phyloP scores from a whole-genome alignment of 164 flowering plant species.

The Sextonia rubra region DNA sequence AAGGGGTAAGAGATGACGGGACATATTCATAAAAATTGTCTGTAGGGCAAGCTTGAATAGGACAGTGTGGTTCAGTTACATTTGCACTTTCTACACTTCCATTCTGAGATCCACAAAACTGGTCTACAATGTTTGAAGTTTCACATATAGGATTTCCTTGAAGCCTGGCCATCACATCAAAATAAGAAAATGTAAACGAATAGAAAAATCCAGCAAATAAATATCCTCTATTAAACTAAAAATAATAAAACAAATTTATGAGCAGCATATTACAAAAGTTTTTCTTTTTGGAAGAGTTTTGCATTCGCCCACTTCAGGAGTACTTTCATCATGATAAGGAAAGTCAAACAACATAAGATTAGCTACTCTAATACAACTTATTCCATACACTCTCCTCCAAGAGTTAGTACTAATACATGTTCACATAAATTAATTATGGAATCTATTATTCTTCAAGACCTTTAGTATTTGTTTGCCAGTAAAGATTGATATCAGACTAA shows the following conservation, averaged over 20 bases:
- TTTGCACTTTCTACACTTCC: not conserved
- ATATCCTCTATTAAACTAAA: not conserved
- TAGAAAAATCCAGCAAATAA: not conserved
- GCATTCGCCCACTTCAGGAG: too few relatives aligned
- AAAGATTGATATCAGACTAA: too few relatives aligned
- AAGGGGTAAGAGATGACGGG: slow-evolving; percentile 33
- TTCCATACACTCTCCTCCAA: too few relatives aligned
- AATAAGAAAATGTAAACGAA: not conserved
- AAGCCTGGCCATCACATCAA: slow-evolving; percentile 45
- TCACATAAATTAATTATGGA: too few relatives aligned
- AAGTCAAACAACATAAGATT: too few relatives aligned
- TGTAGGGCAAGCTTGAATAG: slow-evolving; percentile 44
- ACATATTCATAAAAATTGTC: slow-evolving; percentile 41
- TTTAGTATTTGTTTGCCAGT: too few relatives aligned
- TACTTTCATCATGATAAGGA: too few relatives aligned
- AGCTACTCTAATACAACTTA: too few relatives aligned
- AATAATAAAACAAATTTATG: not conserved
- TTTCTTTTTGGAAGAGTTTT: not conserved
- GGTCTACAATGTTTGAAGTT: slow-evolving; percentile 33
- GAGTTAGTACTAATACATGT: too few relatives aligned
- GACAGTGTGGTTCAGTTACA: slow-evolving; percentile 22
- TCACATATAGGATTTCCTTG: slow-evolving; percentile 67
- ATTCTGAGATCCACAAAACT: slow-evolving; percentile 34
- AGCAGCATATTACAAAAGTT: not conserved
- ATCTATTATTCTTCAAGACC: too few relatives aligned